Base-by-base conservation (phyloP, 2,329 filamentous ascomycete species). In the Neonectria hederae region DNA sequence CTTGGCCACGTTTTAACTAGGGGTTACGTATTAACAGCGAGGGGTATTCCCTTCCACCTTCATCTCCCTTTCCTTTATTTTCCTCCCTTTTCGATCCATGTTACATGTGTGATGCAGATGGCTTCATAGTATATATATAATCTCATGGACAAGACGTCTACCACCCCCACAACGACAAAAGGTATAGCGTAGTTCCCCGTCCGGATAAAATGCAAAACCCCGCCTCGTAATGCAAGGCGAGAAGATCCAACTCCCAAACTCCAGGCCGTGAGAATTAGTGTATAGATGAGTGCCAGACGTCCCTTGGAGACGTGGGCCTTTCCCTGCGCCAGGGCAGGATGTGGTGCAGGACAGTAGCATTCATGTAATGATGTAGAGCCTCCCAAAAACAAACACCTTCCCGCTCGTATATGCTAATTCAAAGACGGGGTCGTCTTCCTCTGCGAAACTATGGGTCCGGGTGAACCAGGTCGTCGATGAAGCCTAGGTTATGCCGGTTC, bases 401-500 rank as follows among this genome's bases (percentile, higher is more conserved):
- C 22, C 52, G 52, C 51, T 65, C 62, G 54, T 61, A 51, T 46
- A 53, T 66, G 62, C 58, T 63, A 45, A 38, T 62, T 59, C 53
- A 63, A 26, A 61, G 52, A 45, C 55, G 46, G 51, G 54, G 35
- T 67, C 22, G 48, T 62, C 48, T 51, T 48, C 45, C 51, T 21
- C 43, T 26, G 52, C 38, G 24, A 21, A 38, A 60, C 62, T 60
- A 65, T 61, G 61, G 62, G 52, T 60, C 61, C 26, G 66, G 59
- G 63, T 69, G 63, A 45, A 69, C 62, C 63, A 85, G 65, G 62
- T 85, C 84, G 4, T 70, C 80, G 7, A 85, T 79, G 59, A 76
- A 86, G 2, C 78, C 83, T 14, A 85, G 71, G 19, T 69, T 76
- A 8, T 83, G 75, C 35, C 83, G 74, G 52, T 81, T 78, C 59